Percentiles rank a stretch among this genome's conserved stretches.
Evolutionary conservation across 768 basidiomycete genomes (phyloP).

Genomic region (Xanthoconium purpureum): DNA sequence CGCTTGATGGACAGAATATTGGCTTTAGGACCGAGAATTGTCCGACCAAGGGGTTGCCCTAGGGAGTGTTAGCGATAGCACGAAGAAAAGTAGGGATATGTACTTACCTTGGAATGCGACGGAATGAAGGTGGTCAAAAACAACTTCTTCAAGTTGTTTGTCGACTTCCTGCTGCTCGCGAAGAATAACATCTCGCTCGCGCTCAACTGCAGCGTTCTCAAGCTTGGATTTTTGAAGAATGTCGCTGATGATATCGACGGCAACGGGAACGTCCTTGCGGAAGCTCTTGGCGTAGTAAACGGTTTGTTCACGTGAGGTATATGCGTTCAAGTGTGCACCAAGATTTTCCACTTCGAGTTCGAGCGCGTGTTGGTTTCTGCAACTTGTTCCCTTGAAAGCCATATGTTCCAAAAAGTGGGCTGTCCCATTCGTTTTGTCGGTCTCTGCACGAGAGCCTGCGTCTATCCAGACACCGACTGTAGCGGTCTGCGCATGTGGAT

Average conservation of each 20-base stretch:
- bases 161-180: conserved; percentile 99
- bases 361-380: conserved; percentile 82
- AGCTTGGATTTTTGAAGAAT: conserved; percentile 97
- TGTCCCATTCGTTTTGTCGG: conserved; percentile 89
- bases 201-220: conserved; percentile 81
- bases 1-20: conserved; percentile 96
- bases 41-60: conserved; percentile 95
- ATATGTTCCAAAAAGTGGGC: conserved; percentile 99
- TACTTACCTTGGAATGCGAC: conserved; percentile 91
- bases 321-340: conserved; percentile 95
- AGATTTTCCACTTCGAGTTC: conserved; percentile 98
- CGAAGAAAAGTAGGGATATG: background rate
- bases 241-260: conserved; percentile 97
- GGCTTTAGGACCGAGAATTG: conserved; percentile 93
- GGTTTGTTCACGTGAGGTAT: conserved; percentile 98
- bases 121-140: conserved; percentile 96
- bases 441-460: conserved; percentile 96
- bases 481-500: conserved; percentile 89
- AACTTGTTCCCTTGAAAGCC: conserved; percentile 95
- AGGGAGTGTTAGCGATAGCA: conserved; percentile 10
- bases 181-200: conserved; percentile 94
- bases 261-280: conserved; percentile 85
- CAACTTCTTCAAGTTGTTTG: conserved; percentile 97
- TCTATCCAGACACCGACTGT: conserved; percentile 99
- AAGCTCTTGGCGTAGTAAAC: conserved; percentile 99